A percentile compares a stretch with the other conserved stretches of the same genome.
Evolutionary conservation across 2,329 filamentous ascomycete species (phyloP).

Genomic region (Dactylellina parvicollis): DNA sequence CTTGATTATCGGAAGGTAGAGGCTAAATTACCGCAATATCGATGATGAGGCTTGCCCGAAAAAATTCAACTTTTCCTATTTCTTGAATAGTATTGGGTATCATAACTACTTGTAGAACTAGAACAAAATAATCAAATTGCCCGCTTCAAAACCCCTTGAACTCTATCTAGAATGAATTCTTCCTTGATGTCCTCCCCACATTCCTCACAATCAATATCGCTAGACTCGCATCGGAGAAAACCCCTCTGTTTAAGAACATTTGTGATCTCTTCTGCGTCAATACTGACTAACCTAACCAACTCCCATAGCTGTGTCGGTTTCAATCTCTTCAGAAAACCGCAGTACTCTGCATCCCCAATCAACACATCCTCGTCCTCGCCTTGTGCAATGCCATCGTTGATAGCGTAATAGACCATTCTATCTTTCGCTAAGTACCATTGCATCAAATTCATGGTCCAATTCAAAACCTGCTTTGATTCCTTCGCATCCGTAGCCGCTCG

Average conservation of each 20-base stretch:
- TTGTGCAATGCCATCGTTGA: slow-evolving; percentile 13
- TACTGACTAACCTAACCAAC: slow-evolving; percentile 25
- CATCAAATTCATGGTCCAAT: slow-evolving; percentile 29
- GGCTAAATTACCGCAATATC: too few relatives aligned
- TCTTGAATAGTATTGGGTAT: neutral
- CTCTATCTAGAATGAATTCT: slow-evolving; percentile 21
- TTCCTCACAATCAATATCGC: neutral
- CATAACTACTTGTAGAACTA: neutral
- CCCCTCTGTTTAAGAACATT: neutral
- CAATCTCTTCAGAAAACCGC: slow-evolving; percentile 4
- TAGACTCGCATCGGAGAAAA: neutral
- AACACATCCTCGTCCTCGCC: slow-evolving; percentile 8
- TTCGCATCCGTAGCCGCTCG: neutral
- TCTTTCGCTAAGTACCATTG: slow-evolving; percentile 25
- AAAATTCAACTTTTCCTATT: neutral
- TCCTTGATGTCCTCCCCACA: neutral
- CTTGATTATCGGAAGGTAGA: slow-evolving; percentile 1
- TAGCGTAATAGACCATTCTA: slow-evolving; percentile 25
- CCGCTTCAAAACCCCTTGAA: slow-evolving; percentile 18
- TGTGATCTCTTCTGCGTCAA: neutral
- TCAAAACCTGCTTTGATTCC: neutral
- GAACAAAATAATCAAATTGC: neutral
- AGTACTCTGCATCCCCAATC: slow-evolving; percentile 13
- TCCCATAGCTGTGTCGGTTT: slow-evolving; percentile 40
- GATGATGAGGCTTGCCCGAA: too few relatives aligned